Percentiles rank a stretch among this genome's conserved stretches.
Evolutionary conservation across 208 protist genomes (phyloP).

Genomic region (Trichomonas tenax): DNA sequence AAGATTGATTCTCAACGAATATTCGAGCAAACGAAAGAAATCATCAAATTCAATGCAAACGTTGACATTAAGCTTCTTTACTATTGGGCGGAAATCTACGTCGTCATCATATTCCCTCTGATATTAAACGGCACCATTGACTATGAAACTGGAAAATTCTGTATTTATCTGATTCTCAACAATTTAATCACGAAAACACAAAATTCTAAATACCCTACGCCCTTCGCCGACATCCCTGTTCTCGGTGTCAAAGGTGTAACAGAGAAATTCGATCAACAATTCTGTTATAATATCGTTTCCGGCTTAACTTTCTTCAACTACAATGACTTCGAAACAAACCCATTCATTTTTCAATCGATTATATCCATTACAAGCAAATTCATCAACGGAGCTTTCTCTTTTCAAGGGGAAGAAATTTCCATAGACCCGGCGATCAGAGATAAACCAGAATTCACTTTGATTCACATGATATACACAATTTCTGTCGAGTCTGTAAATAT

Average conservation of each 20-base stretch:
- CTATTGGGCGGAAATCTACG: neutral
- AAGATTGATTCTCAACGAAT: neutral
- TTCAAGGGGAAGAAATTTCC: too few species aligned
- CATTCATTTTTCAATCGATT: too few species aligned
- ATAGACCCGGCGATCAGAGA: too few species aligned
- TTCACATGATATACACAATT: too few species aligned
- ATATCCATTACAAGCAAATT: too few species aligned
- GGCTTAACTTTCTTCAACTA: too few species aligned
- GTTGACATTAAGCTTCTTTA: neutral
- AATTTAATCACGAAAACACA: neutral
- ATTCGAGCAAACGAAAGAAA: neutral
- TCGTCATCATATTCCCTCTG: neutral
- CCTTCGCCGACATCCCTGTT: neutral
- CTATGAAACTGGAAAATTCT: neutral
- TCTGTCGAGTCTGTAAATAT: too few species aligned
- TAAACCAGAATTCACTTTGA: too few species aligned
- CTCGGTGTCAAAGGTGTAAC: neutral
- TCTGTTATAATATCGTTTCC: neutral
- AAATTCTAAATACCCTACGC: neutral
- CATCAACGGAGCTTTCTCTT: too few species aligned
- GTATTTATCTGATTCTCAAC: neutral
- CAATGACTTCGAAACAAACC: too few species aligned
- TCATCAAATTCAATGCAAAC: neutral
- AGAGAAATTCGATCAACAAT: neutral
- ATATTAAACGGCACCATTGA: neutral